phyloP scores from a whole-genome alignment of 78 protist species.

The Dictyostelium firmibasis region DNA sequence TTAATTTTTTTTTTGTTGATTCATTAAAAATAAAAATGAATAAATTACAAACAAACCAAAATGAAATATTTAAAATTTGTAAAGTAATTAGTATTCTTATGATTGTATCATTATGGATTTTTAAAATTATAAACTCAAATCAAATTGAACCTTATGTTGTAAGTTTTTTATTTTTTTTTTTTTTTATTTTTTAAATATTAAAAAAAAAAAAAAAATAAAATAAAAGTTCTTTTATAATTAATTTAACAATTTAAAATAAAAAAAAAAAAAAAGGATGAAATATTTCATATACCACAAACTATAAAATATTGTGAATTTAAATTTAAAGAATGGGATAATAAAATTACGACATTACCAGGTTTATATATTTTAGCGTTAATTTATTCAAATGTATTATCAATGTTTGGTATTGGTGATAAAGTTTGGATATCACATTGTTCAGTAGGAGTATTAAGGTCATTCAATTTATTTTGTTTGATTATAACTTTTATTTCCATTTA shows the following conservation, averaged over 20 bases:
- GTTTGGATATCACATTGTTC: background rate
- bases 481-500: background rate
- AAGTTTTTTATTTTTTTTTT: background rate
- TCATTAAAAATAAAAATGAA: too few relatives aligned
- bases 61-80: background rate
- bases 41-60: background rate
- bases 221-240: too few relatives aligned
- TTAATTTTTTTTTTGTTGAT: too few relatives aligned
- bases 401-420: background rate
- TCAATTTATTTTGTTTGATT: background rate
- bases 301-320: slow-evolving; percentile 10
- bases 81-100: background rate
- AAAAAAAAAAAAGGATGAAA: slow-evolving; percentile 29
- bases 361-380: slow-evolving; percentile 24
- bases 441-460: background rate
- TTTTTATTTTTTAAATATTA: background rate
- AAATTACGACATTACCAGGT: slow-evolving; percentile 67
- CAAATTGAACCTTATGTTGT: slow-evolving; percentile 20
- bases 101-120: background rate
- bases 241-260: too few relatives aligned
- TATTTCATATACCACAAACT: slow-evolving; percentile 61
- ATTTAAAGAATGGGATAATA: slow-evolving; percentile 51
- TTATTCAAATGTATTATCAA: background rate
- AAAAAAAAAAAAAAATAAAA: too few relatives aligned
- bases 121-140: background rate